Evolutionary conservation across 179 eudicot genomes (phyloP).

Genomic region (Kewa caespitosa): DNA sequence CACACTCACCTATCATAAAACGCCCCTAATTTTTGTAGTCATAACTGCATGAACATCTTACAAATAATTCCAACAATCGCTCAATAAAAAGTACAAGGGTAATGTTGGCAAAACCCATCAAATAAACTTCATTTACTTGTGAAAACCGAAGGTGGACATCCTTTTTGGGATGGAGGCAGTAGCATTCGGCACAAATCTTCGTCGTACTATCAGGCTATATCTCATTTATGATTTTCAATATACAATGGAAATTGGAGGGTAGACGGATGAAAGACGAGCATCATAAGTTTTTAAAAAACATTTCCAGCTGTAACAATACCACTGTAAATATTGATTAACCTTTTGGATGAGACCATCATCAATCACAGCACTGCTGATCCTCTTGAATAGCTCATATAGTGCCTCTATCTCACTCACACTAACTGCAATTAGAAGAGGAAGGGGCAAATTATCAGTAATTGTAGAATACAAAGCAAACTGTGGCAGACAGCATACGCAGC

Average conservation of each 20-base stretch:
- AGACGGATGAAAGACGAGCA: background rate
- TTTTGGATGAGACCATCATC: slow-evolving; percentile 96
- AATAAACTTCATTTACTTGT: too few relatives aligned
- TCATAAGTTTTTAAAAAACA: background rate
- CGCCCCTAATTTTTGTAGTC: too few relatives aligned
- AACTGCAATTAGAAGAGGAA: slow-evolving; percentile 54
- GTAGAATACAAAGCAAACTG: background rate
- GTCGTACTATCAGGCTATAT: too few relatives aligned
- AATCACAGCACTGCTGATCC: slow-evolving; percentile 91
- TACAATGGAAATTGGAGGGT: background rate
- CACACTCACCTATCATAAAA: too few relatives aligned
- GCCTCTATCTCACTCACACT: slow-evolving; percentile 99
- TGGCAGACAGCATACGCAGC: background rate
- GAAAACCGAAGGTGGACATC: too few relatives aligned
- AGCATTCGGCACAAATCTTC: too few relatives aligned
- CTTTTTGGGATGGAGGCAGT: too few relatives aligned
- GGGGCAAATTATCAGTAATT: background rate
- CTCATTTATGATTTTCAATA: background rate
- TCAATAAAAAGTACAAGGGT: too few relatives aligned
- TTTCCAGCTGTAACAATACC: background rate
- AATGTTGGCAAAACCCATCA: too few relatives aligned
- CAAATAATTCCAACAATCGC: too few relatives aligned
- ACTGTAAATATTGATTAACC: slow-evolving; percentile 36
- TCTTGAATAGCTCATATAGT: slow-evolving; percentile 96
- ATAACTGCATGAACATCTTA: too few relatives aligned